phyloP scores from a whole-genome alignment of 1,284 basidiomycete genomes.

The Boletus hoseneyae region DNA sequence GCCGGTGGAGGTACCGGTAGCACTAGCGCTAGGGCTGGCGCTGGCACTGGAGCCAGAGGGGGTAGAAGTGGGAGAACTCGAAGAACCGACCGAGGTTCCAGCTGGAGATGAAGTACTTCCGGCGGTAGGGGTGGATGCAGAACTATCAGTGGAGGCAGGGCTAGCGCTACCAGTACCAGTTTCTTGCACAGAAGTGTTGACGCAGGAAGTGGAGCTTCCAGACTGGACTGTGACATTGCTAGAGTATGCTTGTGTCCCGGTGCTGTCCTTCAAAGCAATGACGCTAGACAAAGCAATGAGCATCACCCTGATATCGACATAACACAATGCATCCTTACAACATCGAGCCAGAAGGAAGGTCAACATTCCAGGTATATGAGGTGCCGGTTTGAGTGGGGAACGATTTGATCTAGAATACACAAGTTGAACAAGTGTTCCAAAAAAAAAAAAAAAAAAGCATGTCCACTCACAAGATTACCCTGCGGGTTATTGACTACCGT shows the following conservation, averaged over 20 bases:
- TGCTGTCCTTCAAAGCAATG: constrained; percentile 53
- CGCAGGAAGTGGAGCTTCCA: constrained; percentile 37
- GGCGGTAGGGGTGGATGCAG: constrained; percentile 9
- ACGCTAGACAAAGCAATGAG: constrained; percentile 39
- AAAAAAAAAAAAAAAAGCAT: no score
- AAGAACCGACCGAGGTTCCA: not conserved
- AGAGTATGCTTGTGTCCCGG: constrained; percentile 55
- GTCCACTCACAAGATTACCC: constrained; percentile 45
- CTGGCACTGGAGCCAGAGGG: constrained; percentile 13
- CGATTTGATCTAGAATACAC: constrained; percentile 44
- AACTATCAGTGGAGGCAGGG: constrained; percentile 10
- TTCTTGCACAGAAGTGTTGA: constrained; percentile 15
- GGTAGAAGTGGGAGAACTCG: constrained; percentile 10
- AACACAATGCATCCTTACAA: constrained; percentile 42
- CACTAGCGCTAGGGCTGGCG: not conserved
- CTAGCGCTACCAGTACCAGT: constrained; percentile 4
- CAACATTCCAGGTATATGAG: constrained; percentile 59
- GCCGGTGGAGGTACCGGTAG: constrained; percentile 20
- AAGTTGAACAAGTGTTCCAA: not conserved
- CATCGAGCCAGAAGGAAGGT: constrained; percentile 47
- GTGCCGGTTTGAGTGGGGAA: constrained; percentile 49
- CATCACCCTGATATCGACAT: not conserved
- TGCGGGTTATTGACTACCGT: constrained; percentile 51
- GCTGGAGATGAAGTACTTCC: not conserved
- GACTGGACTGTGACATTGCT: constrained; percentile 50